These are phyloP conservation scores for Penstemon davidsonii DNA, from an alignment of 257 asterid genomes.

Conservation along the genomic window DNA sequence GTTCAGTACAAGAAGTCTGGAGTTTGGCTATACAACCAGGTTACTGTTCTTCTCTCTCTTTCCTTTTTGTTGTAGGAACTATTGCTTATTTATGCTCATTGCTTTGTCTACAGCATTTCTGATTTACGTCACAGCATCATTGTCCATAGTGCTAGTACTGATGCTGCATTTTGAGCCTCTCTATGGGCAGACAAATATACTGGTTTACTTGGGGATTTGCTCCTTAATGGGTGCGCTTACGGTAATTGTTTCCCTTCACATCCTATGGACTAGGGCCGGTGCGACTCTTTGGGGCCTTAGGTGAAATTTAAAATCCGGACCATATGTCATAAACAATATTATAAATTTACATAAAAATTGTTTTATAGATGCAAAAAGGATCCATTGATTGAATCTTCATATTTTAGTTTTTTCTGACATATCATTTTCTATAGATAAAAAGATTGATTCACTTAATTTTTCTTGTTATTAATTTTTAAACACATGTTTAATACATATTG, in stretches of 20 bases:
- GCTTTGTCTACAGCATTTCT: conserved; percentile 57
- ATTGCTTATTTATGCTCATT: conserved; percentile 27
- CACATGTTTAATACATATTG: no score
- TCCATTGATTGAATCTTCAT: no score
- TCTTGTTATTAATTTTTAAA: no score
- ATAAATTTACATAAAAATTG: no score
- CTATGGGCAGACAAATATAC: conserved; percentile 61
- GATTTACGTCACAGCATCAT: conserved; percentile 46
- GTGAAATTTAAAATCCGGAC: no score
- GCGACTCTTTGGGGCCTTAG: no score
- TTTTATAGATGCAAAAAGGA: no score
- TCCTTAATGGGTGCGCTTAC: conserved; percentile 71
- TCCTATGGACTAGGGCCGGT: background rate
- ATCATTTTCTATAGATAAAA: no score
- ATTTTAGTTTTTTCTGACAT: no score
- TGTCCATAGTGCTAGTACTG: conserved; percentile 49
- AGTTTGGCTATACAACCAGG: conserved; percentile 64
- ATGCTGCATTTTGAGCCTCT: conserved; percentile 65
- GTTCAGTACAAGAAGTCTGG: conserved; percentile 67
- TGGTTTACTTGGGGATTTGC: conserved; percentile 68
- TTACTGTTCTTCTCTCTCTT: conserved; percentile 19
- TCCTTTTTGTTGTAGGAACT: background rate
- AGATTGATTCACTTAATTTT: no score
- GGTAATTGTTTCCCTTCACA: conserved; percentile 37
- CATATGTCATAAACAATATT: no score